A percentile compares a stretch with the other conserved stretches of the same genome.
These are phyloP conservation scores for Lentithecium fluviatile DNA, from an alignment of 495 filamentous ascomycete genomes.

Conservation along the genomic window DNA sequence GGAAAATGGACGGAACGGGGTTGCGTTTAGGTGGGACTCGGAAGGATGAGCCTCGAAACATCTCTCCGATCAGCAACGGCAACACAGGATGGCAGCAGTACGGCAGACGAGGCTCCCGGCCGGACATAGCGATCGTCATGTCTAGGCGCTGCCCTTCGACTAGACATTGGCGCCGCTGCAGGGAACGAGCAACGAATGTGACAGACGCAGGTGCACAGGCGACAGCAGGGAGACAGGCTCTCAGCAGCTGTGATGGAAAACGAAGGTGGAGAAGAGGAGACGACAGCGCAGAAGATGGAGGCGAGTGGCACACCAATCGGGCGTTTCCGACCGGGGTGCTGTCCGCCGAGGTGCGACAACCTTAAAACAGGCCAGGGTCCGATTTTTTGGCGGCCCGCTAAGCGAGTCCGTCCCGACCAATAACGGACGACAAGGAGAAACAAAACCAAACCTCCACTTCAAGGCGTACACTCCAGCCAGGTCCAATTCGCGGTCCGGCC, in stretches of 20 bases:
- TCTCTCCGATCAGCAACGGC: slow-evolving; percentile 5
- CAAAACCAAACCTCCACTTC: slow-evolving; percentile 9
- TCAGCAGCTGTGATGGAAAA: slow-evolving; percentile 8
- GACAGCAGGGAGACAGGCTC: neutral
- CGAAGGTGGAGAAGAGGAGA: neutral
- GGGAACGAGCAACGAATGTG: slow-evolving; percentile 3
- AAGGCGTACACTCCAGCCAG: neutral
- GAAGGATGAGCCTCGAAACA: slow-evolving; percentile 29
- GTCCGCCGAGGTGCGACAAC: slow-evolving; percentile 7
- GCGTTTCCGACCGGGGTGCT: neutral
- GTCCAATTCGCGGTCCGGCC: neutral
- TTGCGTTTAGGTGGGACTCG: slow-evolving; percentile 5
- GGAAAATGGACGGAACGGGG: neutral
- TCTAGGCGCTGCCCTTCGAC: neutral
- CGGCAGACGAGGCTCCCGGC: neutral
- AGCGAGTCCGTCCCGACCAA: slow-evolving; percentile 25
- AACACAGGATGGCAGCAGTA: neutral
- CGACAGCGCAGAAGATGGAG: slow-evolving; percentile 1
- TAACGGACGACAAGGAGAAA: neutral
- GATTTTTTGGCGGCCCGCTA: slow-evolving; percentile 14
- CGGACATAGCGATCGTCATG: slow-evolving; percentile 2
- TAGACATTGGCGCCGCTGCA: slow-evolving; percentile 3
- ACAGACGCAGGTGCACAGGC: neutral
- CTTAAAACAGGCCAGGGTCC: slow-evolving; percentile 4
- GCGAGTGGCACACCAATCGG: slow-evolving; percentile 17